Percentiles rank a stretch among this genome's conserved stretches.
These are phyloP conservation scores for Dryadomyces quercivorus DNA, from an alignment of 2,329 filamentous ascomycete species.

Conservation along the genomic window DNA sequence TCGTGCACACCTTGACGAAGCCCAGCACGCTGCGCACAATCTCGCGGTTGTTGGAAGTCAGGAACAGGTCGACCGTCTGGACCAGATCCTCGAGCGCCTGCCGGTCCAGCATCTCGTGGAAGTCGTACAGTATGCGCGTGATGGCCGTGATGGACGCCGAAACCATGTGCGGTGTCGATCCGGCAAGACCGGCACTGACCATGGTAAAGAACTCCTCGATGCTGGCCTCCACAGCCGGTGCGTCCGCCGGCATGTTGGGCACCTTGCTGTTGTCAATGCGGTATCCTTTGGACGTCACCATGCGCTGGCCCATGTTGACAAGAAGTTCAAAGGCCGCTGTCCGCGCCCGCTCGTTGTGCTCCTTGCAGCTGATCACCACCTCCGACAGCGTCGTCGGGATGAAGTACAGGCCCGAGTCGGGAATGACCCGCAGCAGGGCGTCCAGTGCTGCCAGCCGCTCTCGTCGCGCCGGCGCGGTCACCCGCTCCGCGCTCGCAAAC, in stretches of 20 bases:
- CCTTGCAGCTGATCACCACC: constrained; percentile 92
- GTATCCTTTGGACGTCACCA: constrained; percentile 52
- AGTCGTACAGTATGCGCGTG: constrained; percentile 87
- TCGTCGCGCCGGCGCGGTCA: constrained; percentile 71
- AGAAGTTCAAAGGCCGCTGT: constrained; percentile 83
- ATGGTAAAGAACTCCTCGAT: constrained; percentile 97
- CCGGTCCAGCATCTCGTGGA: constrained; percentile 56
- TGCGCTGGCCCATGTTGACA: constrained; percentile 75
- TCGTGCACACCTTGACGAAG: constrained; percentile 92
- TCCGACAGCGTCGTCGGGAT: constrained; percentile 85
- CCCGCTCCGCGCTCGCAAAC: constrained; percentile 68
- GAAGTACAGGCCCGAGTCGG: constrained; percentile 73
- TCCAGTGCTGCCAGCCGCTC: constrained; percentile 77
- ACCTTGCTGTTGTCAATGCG: constrained; percentile 78
- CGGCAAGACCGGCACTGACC: constrained; percentile 90
- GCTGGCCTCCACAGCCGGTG: constrained; percentile 63
- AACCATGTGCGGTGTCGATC: constrained; percentile 91
- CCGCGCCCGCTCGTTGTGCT: constrained; percentile 90
- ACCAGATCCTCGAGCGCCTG: constrained; percentile 73
- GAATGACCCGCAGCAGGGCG: constrained; percentile 68
- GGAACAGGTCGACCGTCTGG: constrained; percentile 88
- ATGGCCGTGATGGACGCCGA: constrained; percentile 93
- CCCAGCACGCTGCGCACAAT: constrained; percentile 91
- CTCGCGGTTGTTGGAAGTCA: constrained; percentile 92
- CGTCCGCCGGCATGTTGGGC: constrained; percentile 72